Percentiles rank a stretch among this genome's conserved stretches.
Conservation (phyloP, 352 stramenopile genomes). For the Pythium apleroticum region DNA sequence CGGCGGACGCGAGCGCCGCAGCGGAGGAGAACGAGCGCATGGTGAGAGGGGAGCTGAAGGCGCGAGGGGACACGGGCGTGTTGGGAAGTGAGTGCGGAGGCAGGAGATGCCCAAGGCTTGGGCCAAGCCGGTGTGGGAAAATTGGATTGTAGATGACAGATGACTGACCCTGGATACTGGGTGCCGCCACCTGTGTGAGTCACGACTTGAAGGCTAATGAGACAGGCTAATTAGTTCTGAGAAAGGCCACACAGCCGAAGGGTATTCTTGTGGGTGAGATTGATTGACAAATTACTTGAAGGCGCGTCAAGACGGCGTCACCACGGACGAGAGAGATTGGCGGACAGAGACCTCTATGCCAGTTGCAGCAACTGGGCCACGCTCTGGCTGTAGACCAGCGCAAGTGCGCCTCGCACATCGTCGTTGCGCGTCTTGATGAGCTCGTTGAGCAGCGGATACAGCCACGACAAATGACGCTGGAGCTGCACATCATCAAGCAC, state of each 20-base stretch:
- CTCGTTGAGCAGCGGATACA: constrained; percentile 77
- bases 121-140: background rate
- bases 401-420: constrained; percentile 62
- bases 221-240: constrained; percentile 2
- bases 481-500: constrained; percentile 40
- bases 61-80: background rate
- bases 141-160: background rate
- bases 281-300: background rate
- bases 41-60: background rate
- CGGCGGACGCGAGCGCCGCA: background rate
- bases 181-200: background rate
- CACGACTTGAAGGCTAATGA: background rate
- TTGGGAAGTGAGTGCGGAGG: background rate
- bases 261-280: background rate
- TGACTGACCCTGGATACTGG: background rate
- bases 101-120: no score
- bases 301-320: background rate
- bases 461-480: constrained; percentile 64
- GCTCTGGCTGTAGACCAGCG: constrained; percentile 64
- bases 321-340: background rate
- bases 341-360: constrained; percentile 12
- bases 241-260: background rate
- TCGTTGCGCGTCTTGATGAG: constrained; percentile 67
- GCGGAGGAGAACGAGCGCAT: background rate
- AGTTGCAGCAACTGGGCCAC: constrained; percentile 56